These are phyloP conservation scores for Euphorbia corollata DNA, from an alignment of 441 rosid genomes.

Conservation along the genomic window DNA sequence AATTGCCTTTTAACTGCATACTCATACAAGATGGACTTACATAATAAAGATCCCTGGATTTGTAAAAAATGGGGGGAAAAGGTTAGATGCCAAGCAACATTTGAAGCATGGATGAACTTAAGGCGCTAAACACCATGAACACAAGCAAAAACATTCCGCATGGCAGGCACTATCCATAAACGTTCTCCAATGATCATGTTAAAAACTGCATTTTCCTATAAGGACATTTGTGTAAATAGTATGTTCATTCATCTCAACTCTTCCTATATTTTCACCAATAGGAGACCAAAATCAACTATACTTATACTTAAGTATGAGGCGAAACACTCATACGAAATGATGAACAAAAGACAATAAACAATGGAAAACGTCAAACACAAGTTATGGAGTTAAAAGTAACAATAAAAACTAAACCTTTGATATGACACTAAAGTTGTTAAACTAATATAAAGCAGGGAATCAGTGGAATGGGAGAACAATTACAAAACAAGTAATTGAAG, in stretches of 20 bases:
- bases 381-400: neutral
- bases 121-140: neutral
- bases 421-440: slow-evolving; percentile 4
- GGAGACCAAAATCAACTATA: neutral
- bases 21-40: slow-evolving; percentile 50
- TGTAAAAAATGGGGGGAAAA: neutral
- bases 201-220: neutral
- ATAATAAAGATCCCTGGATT: slow-evolving; percentile 34
- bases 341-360: neutral
- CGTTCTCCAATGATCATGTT: neutral
- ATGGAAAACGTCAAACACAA: neutral
- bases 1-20: slow-evolving; percentile 35
- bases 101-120: neutral
- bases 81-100: neutral
- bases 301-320: neutral
- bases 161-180: neutral
- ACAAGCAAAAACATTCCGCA: neutral
- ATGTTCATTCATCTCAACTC: neutral
- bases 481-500: neutral
- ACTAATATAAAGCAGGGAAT: neutral
- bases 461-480: neutral
- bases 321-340: neutral
- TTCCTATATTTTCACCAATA: neutral
- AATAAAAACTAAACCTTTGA: slow-evolving; percentile 19
- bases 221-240: neutral